These are phyloP conservation scores for Pycnococcus provasolii DNA, from an alignment of 139 green algal species.

Conservation along the genomic window DNA sequence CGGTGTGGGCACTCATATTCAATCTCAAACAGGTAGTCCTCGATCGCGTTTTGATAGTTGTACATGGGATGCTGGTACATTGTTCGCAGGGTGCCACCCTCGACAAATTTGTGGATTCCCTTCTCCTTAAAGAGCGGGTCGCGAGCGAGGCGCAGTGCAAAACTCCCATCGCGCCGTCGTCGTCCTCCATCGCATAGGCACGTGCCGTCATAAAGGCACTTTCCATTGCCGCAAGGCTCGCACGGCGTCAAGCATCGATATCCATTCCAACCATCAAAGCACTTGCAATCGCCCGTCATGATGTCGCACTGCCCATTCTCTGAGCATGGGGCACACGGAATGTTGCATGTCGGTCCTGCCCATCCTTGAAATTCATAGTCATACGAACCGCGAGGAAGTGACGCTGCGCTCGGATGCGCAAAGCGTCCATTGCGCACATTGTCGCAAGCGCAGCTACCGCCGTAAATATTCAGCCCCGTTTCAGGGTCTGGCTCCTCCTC, in stretches of 20 bases:
- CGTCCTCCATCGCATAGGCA: slow-evolving; percentile 14
- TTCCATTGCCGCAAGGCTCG: slow-evolving; percentile 12
- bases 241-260: slow-evolving; percentile 22
- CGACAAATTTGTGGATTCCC: slow-evolving; percentile 5
- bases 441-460: slow-evolving; percentile 15
- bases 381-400: neutral
- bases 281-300: slow-evolving; percentile 7
- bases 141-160: slow-evolving; percentile 11
- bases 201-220: slow-evolving; percentile 15
- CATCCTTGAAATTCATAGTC: slow-evolving; percentile 20
- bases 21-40: slow-evolving; percentile 16
- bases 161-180: slow-evolving; percentile 1
- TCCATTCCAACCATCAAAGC: slow-evolving; percentile 16
- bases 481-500: neutral
- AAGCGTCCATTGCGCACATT: neutral
- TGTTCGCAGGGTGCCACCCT: neutral
- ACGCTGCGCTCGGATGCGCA: slow-evolving; percentile 4
- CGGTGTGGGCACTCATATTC: slow-evolving; percentile 13
- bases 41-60: slow-evolving; percentile 1
- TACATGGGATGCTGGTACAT: slow-evolving; percentile 14
- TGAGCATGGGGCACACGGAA: slow-evolving; percentile 15
- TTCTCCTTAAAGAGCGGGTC: slow-evolving; percentile 10
- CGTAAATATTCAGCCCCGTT: neutral
- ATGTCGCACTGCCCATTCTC: slow-evolving; percentile 13
- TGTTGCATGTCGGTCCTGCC: slow-evolving; percentile 14